Evolutionary conservation across 805 yeast genomes (phyloP), one percentile per base, ranked within the genome.

Genomic region (Ogataea wickerhamii): DNA sequence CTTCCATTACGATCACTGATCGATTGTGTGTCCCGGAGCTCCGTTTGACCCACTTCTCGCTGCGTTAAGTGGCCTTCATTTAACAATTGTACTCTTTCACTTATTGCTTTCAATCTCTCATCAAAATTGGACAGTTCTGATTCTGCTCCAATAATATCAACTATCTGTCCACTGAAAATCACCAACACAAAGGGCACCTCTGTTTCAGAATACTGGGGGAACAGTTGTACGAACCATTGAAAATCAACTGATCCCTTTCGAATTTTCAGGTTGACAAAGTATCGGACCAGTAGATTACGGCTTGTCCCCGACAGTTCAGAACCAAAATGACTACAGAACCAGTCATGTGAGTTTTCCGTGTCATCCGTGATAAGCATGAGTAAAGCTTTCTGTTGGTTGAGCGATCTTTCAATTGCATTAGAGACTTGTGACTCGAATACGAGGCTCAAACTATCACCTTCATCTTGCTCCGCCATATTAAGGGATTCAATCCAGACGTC

Each of bases 141-240:
- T 2, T 59, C 66, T 5, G 60, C 68, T 6, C 60, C 58, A 8
- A 78, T 58, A 2, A 66, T 48, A 32, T 70, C 77, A 23, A 73
- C 44, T 4, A 78, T 63, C 27, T 61, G 54, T 5, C 82, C 78
- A 8, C 64, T 60, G 23, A 56, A 60, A n/a, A 84, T 66, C 11
- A 81, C 60, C 50, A 75, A 71, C 18, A 82, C 61, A 44, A 84
- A 70, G 2, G 89, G 89, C 3, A 70, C 66, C 0, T 49, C 51
- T 6, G 70, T 62, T 13, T 66, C 60, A 2, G 32, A 36, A 31
- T 49, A 52, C 10, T 48, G 49, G 1, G 78, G 78, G 45, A 78
- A 80, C n/a, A 81, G 61, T 44, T 77, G 79, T 24, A 68, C 62
- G 49, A 82, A 79, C 46, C 64, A 63, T 1, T 43, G 50, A 42